A percentile compares a stretch with the other conserved stretches of the same genome.
These are phyloP conservation scores for Tricholomella constricta DNA, from an alignment of 768 basidiomycete genomes.

Conservation along the genomic window DNA sequence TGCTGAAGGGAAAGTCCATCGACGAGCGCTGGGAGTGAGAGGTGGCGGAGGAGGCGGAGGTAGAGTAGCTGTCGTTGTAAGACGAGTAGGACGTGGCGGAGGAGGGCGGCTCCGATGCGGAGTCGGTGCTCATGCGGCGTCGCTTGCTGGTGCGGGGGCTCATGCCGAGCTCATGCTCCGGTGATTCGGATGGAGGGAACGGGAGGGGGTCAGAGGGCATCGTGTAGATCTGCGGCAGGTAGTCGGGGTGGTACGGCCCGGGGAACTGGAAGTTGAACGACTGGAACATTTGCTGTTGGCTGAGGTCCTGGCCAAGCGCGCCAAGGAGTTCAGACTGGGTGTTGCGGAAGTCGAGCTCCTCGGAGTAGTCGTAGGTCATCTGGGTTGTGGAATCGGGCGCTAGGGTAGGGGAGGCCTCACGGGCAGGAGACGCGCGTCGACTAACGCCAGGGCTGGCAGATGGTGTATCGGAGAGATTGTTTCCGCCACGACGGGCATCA, in stretches of 20 bases:
- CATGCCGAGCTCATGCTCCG: constrained; percentile 30
- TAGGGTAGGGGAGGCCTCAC: constrained; percentile 63
- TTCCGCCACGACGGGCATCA: constrained; percentile 64
- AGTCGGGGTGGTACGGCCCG: constrained; percentile 77
- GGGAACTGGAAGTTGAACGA: constrained; percentile 53
- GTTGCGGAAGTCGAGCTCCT: constrained; percentile 43
- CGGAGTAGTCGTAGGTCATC: constrained; percentile 49
- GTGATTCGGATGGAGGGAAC: constrained; percentile 48
- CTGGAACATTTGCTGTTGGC: constrained; percentile 26
- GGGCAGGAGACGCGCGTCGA: constrained; percentile 69
- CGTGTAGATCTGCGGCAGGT: constrained; percentile 55
- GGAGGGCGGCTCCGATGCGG: constrained; percentile 54
- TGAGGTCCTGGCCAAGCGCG: constrained; percentile 40
- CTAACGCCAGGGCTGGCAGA: constrained; percentile 77
- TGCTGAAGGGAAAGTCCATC: constrained; percentile 68
- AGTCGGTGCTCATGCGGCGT: constrained; percentile 68
- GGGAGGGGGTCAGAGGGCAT: constrained; percentile 53
- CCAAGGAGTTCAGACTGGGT: constrained; percentile 55
- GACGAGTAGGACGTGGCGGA: constrained; percentile 67
- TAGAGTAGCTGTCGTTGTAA: constrained; percentile 62
- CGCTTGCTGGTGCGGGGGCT: constrained; percentile 62
- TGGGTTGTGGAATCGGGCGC: constrained; percentile 72
- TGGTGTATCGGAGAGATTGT: constrained; percentile 62
- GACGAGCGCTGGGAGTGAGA: constrained; percentile 63
- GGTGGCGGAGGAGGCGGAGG: constrained; percentile 50